Evolutionary conservation across 768 basidiomycete species (phyloP).

Genomic region (Boletus pseudopeckii): DNA sequence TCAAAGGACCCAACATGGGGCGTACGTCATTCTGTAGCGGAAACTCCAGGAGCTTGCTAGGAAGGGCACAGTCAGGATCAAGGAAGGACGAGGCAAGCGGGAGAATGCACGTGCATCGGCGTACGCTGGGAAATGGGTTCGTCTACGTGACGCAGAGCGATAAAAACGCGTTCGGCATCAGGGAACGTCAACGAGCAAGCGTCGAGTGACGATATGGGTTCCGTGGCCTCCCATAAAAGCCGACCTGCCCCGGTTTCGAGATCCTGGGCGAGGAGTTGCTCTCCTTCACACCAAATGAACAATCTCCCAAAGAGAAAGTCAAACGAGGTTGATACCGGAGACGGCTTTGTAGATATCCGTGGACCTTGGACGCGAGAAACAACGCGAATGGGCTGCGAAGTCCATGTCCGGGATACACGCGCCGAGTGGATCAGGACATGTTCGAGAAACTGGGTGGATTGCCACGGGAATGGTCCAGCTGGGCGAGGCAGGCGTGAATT

Average conservation of each 20-base stretch:
- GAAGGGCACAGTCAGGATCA: slow-evolving; percentile 2
- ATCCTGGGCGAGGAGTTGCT: slow-evolving; percentile 19
- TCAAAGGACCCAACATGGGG: slow-evolving; percentile 11
- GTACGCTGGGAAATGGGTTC: slow-evolving; percentile 14
- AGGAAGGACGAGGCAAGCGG: neutral
- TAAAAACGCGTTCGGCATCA: slow-evolving; percentile 18
- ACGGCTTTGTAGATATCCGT: slow-evolving; percentile 11
- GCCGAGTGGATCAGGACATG: slow-evolving; percentile 15
- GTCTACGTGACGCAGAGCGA: slow-evolving; percentile 19
- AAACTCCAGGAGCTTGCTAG: slow-evolving; percentile 25
- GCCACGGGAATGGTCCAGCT: slow-evolving; percentile 23
- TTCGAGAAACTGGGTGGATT: slow-evolving; percentile 19
- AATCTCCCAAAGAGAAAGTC: slow-evolving; percentile 24
- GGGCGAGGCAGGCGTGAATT: slow-evolving; percentile 18
- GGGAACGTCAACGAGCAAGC: slow-evolving; percentile 19
- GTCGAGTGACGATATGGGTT: slow-evolving; percentile 17
- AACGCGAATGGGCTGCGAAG: slow-evolving; percentile 9
- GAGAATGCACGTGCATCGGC: slow-evolving; percentile 16
- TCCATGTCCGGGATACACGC: slow-evolving; percentile 21
- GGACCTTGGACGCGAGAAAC: slow-evolving; percentile 14
- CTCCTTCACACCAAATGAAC: slow-evolving; percentile 21
- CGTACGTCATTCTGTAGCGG: slow-evolving; percentile 10
- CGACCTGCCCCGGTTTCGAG: slow-evolving; percentile 20
- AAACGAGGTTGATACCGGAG: slow-evolving; percentile 14
- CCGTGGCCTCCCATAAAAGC: slow-evolving; percentile 12